Evolutionary conservation across 331 rosid genomes (phyloP).

Genomic region (Malus hybrid): DNA sequence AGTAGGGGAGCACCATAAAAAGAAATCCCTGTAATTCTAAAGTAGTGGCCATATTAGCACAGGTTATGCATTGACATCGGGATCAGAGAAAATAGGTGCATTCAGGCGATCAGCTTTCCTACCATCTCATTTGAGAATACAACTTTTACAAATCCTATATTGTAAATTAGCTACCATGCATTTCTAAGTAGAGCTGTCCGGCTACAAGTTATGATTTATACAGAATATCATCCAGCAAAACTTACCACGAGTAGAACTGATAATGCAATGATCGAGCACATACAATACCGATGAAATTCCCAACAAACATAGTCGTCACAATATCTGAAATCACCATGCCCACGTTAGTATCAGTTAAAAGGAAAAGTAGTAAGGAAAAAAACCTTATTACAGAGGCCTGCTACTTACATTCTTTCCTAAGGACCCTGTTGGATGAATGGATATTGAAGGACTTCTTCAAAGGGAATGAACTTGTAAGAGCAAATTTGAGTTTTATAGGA

Average conservation of each 20-base stretch:
- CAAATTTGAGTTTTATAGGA: slow-evolving; percentile 39
- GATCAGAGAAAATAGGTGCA: not conserved
- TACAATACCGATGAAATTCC: slow-evolving; percentile 84
- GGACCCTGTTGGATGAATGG: slow-evolving; percentile 46
- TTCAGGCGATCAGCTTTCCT: not conserved
- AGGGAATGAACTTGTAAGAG: slow-evolving; percentile 39
- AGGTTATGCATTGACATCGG: too few species aligned
- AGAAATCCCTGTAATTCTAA: too few species aligned
- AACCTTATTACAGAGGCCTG: not conserved
- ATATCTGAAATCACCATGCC: slow-evolving; percentile 47
- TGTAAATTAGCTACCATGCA: not conserved
- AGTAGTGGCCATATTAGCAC: too few species aligned
- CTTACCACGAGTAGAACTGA: slow-evolving; percentile 95
- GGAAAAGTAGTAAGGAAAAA: not conserved
- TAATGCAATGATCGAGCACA: slow-evolving; percentile 95
- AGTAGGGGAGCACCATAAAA: too few species aligned
- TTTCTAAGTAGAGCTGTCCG: not conserved
- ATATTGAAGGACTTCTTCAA: slow-evolving; percentile 20
- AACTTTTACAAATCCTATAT: not conserved
- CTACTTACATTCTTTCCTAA: slow-evolving; percentile 58
- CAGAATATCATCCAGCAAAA: slow-evolving; percentile 7
- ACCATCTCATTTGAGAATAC: not conserved
- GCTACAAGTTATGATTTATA: not conserved
- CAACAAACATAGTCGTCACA: slow-evolving; percentile 81
- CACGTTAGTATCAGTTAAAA: slow-evolving; percentile 12